Evolutionary conservation across 768 basidiomycete species (phyloP), one percentile per base, ranked within the genome.

Genomic region (Pisolithus sp.): DNA sequence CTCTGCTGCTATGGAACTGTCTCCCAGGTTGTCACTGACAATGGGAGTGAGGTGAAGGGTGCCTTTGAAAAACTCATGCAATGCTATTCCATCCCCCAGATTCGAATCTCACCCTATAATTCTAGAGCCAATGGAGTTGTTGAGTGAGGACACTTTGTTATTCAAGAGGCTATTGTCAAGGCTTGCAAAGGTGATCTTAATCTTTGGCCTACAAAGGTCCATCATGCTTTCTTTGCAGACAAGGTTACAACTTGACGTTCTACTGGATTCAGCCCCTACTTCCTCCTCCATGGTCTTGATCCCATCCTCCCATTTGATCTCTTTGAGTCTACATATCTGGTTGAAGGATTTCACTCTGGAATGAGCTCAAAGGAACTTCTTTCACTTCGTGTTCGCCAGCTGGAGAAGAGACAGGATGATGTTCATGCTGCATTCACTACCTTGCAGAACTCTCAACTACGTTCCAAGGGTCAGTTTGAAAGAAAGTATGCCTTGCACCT

Each of bases 111-210:
- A 1, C 54, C 64, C 2, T 72, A 71, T 48, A 73, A 73, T 48
- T 65, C 65, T 1, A 58, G 62, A 46, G 71, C 63, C 5, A 72
- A 71, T 48, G 68, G 72, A 38, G 61, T 72, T 18, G 68, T 73
- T 1, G 71, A 73, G 60, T 47, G 64, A 17, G 59, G 65, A 13
- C 71, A 73, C 34, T 62, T 51, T n/a, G 62, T 46, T 2, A 53
- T 72, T 15, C 31, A 70, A 15, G 68, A 72, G 51, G 65, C 66
- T 0, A 38, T 71, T 7, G 44, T 71, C 2, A 68, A 68, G 39
- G 24, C 62, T 1, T 66, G 62, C 42, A 34, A 58, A 1, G 57
- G 59, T 8, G 46, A 61, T 3, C 40, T 57, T 0, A 31, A 12
- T 0, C 41, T 50, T 13, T 70, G 68, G 68, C 64, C 64, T 7